Conservation (phyloP, 2,329 filamentous ascomycete species). For the Ophiosphaerella narmari region DNA sequence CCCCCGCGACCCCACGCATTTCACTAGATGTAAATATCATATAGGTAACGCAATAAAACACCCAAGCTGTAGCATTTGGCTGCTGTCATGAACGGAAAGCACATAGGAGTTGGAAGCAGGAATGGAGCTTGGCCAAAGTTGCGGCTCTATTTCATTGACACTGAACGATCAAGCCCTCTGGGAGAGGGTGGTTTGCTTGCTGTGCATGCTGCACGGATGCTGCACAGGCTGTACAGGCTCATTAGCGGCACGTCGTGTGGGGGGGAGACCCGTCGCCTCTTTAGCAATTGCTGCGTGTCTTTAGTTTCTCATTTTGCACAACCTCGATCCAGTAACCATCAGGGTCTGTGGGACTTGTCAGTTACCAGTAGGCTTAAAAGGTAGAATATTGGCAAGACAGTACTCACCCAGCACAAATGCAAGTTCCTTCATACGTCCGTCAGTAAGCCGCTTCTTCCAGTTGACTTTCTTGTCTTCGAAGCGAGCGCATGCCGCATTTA, state of each 20-base stretch:
- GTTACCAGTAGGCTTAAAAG: background rate
- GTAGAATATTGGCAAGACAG: background rate
- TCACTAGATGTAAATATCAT: slow-evolving; percentile 16
- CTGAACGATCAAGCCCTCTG: no score
- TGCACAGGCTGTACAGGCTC: no score
- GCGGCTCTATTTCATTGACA: background rate
- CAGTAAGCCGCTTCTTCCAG: slow-evolving; percentile 96
- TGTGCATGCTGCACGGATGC: no score
- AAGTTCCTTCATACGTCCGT: slow-evolving; percentile 89
- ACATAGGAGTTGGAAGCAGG: background rate
- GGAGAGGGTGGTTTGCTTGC: no score
- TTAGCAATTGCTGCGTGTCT: slow-evolving; percentile 49
- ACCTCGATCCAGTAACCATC: slow-evolving; percentile 83
- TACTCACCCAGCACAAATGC: slow-evolving; percentile 76
- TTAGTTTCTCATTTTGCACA: slow-evolving; percentile 76
- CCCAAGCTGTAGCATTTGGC: no score
- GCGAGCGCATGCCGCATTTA: slow-evolving; percentile 84
- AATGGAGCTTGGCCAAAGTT: background rate
- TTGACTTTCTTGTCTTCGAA: slow-evolving; percentile 81
- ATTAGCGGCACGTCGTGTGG: slow-evolving; percentile 17
- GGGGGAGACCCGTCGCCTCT: slow-evolving; percentile 9
- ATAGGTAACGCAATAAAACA: background rate
- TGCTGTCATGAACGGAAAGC: no score
- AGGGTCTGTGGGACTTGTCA: slow-evolving; percentile 54
- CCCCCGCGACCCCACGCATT: slow-evolving; percentile 38